Conservation (phyloP, 2,329 filamentous ascomycete genomes). For the Fusarium denticulatum region DNA sequence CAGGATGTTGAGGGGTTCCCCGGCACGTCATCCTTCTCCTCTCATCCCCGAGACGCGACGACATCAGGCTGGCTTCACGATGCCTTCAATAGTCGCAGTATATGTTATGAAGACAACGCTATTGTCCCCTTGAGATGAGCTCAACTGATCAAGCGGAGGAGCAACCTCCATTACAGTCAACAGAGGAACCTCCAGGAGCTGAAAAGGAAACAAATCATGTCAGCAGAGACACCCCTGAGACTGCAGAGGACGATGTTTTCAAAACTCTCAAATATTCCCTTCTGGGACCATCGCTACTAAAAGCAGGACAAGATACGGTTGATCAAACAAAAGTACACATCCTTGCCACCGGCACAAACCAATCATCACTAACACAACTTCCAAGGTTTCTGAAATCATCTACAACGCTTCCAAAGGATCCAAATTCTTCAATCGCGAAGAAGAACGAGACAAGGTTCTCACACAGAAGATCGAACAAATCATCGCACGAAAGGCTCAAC, state of each 20-base stretch:
- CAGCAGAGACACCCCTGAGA: slow-evolving; percentile 9
- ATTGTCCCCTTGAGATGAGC: slow-evolving; percentile 32
- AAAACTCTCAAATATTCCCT: slow-evolving; percentile 86
- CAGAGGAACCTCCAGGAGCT: neutral
- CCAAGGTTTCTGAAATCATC: slow-evolving; percentile 89
- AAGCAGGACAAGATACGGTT: slow-evolving; percentile 92
- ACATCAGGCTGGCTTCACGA: slow-evolving; percentile 24
- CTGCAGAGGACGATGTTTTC: slow-evolving; percentile 11
- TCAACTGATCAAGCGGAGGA: slow-evolving; percentile 22
- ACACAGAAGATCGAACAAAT: slow-evolving; percentile 89
- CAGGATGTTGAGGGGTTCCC: slow-evolving; percentile 3
- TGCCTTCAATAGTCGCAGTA: slow-evolving; percentile 21
- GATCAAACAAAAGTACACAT: slow-evolving; percentile 80
- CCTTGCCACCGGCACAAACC: neutral
- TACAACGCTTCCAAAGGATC: slow-evolving; percentile 97
- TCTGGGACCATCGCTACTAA: slow-evolving; percentile 89
- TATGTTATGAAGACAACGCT: neutral
- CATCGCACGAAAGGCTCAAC: slow-evolving; percentile 74
- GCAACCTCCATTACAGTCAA: slow-evolving; percentile 17
- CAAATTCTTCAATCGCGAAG: slow-evolving; percentile 94
- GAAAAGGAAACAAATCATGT: slow-evolving; percentile 2
- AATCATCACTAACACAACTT: slow-evolving; percentile 1
- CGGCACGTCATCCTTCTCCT: slow-evolving; percentile 33
- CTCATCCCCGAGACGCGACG: slow-evolving; percentile 34
- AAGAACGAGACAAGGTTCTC: slow-evolving; percentile 80